Evolutionary conservation across 257 asterid genomes (phyloP), one percentile per base, ranked within the genome.

Genomic region (Ilex asprella): DNA sequence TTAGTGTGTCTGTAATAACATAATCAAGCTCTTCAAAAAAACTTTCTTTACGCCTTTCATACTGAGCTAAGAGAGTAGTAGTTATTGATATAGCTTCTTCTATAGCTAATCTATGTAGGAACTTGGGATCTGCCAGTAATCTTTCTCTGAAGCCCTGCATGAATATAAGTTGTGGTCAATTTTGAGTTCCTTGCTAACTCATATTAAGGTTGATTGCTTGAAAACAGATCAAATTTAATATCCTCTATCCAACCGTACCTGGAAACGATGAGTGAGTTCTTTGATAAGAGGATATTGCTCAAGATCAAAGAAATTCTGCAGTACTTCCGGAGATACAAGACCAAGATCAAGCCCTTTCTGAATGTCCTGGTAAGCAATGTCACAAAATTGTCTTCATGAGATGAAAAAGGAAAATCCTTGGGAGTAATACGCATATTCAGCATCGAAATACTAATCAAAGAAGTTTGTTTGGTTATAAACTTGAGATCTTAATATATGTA

Each of bases 301-400:
- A 65, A 88, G 83, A 79, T 91, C 94, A 66, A 88, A 88, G 66
- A 91, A 84, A 67, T 88, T 91, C 72, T 91, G 98, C 60, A 91
- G 88, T 75, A 78, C 95, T 74, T 91, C 98, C 0, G 98, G 98
- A 63, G 96, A 86, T 75, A 91, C 95, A 62, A 91, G 81, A 60
- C 96, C 98, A 67, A 84, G 96, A 82, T 91, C 98, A 31, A 91
- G 81, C 72, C 98, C 98, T 51, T 86, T 81, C 67, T 91, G 98
- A 70, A 88, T 85, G 78, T 91, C 98, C 98, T 91, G 86, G 59
- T 15, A 60, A 62, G 16, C 69, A 66, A 21, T 39, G 51, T 21
- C 39, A 53, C 30, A 53, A 44, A 21, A 71, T 16, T 43, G 31
- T 41, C 61, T 62, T 27, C 66, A 58, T 60, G 52, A 68, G 59